Evolutionary conservation across 148 eudicot genomes (phyloP).

Genomic region (Diospyros kaki): DNA sequence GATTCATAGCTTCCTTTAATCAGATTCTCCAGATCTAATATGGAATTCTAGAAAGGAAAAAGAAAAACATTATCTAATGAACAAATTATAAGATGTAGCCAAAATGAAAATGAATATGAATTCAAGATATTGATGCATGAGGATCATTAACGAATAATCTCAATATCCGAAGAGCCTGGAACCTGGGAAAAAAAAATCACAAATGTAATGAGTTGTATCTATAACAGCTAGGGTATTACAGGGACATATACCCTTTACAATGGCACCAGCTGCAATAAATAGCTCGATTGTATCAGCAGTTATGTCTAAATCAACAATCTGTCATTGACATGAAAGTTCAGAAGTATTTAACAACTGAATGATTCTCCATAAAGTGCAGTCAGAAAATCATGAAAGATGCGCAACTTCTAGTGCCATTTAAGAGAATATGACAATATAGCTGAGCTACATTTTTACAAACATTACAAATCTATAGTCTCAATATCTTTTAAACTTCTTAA

Average conservation of each 20-base stretch:
- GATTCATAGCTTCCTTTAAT: conserved; percentile 20
- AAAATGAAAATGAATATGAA: neutral
- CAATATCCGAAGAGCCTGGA: too few species aligned
- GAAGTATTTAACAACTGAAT: neutral
- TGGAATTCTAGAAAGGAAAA: conserved; percentile 19
- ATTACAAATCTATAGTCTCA: neutral
- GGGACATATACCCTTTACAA: too few species aligned
- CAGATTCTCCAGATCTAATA: conserved; percentile 16
- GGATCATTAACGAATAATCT: neutral
- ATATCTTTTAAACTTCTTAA: neutral
- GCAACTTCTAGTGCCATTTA: neutral
- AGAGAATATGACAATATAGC: neutral
- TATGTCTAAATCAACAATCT: neutral
- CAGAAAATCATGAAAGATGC: neutral
- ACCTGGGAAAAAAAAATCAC: neutral
- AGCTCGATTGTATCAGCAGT: too few species aligned
- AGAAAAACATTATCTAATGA: too few species aligned
- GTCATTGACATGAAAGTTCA: neutral
- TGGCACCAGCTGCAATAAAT: too few species aligned
- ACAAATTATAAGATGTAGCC: too few species aligned
- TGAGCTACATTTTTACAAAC: neutral
- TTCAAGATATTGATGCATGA: neutral
- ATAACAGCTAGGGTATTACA: neutral
- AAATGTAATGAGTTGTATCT: neutral
- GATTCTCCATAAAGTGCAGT: neutral